Percentiles rank a stretch among this genome's conserved stretches.
Conservation (phyloP, 2,329 filamentous ascomycete genomes). For the Colletotrichum australisinense region DNA sequence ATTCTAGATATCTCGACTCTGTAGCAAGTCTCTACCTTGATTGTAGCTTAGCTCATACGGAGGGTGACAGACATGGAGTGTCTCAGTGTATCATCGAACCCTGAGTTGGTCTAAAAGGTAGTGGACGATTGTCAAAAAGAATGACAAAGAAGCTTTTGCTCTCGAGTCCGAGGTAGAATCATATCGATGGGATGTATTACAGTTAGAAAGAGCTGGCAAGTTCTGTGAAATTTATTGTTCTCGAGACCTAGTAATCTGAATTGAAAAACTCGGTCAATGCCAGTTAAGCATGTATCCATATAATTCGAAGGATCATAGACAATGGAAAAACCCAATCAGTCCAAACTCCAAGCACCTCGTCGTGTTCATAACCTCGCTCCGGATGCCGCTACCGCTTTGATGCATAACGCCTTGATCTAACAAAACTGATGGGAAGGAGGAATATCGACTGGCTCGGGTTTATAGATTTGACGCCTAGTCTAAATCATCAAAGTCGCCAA, state of each 20-base stretch:
- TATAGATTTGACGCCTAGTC: constrained; percentile 39
- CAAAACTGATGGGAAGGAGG: background rate
- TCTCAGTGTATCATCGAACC: background rate
- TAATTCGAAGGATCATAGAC: background rate
- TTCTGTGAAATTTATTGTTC: background rate
- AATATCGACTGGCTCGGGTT: background rate
- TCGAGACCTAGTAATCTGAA: background rate
- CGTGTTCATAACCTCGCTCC: constrained; percentile 30
- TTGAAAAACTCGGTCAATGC: background rate
- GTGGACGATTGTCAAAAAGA: background rate
- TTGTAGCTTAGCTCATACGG: background rate
- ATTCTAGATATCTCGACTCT: too few relatives aligned
- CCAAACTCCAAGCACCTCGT: constrained; percentile 26
- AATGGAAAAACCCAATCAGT: background rate
- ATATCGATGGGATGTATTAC: background rate
- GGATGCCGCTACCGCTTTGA: constrained; percentile 28
- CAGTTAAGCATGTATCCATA: background rate
- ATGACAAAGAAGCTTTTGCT: too few relatives aligned
- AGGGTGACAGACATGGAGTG: background rate
- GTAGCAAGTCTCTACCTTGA: background rate
- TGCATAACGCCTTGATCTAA: constrained; percentile 29
- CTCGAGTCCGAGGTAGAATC: too few relatives aligned
- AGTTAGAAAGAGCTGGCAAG: background rate
- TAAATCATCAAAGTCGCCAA: background rate
- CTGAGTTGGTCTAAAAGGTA: background rate